Percentiles rank a stretch among this genome's conserved stretches.
Evolutionary conservation across 1,284 basidiomycete genomes (phyloP).

Genomic region (Ustilago nuda): DNA sequence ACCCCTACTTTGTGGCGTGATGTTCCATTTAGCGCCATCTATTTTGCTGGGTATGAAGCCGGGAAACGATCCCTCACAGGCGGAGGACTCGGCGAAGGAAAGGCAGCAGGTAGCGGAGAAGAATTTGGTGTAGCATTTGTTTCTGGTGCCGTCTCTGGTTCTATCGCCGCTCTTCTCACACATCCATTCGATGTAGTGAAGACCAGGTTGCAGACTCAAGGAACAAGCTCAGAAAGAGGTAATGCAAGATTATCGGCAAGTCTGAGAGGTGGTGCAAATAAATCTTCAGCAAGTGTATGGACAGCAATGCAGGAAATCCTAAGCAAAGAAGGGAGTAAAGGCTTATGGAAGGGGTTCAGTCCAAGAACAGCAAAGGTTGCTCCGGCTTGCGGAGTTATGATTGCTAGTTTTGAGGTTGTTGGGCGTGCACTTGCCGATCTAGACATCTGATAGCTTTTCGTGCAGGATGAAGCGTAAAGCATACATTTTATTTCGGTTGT

Average conservation of each 20-base stretch:
- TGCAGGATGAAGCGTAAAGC: background rate
- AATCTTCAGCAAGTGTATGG: slow-evolving; percentile 12
- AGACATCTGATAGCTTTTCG: slow-evolving; percentile 11
- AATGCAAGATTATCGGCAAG: slow-evolving; percentile 11
- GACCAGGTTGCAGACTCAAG: slow-evolving; percentile 80
- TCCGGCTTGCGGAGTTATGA: slow-evolving; percentile 98
- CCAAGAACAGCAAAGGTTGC: slow-evolving; percentile 95
- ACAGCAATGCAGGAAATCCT: slow-evolving; percentile 77
- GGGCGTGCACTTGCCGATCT: slow-evolving; percentile 50
- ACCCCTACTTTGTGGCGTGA: slow-evolving; percentile 94
- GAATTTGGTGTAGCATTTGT: slow-evolving; percentile 82
- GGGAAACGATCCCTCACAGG: slow-evolving; percentile 67
- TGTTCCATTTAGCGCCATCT: slow-evolving; percentile 94
- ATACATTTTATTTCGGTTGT: background rate
- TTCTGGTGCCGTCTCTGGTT: slow-evolving; percentile 76
- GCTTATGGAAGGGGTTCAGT: slow-evolving; percentile 85
- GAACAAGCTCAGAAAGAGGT: background rate
- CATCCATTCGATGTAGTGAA: slow-evolving; percentile 97
- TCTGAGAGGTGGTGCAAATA: background rate
- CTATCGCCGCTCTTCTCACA: slow-evolving; percentile 84
- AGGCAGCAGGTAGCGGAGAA: slow-evolving; percentile 66
- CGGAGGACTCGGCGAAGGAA: slow-evolving; percentile 69
- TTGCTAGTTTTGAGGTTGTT: slow-evolving; percentile 88
- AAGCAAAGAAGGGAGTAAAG: slow-evolving; percentile 80
- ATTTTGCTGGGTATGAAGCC: slow-evolving; percentile 76